Evolutionary conservation across 768 basidiomycete species (phyloP).

Genomic region (Asterophora lycoperdoides): DNA sequence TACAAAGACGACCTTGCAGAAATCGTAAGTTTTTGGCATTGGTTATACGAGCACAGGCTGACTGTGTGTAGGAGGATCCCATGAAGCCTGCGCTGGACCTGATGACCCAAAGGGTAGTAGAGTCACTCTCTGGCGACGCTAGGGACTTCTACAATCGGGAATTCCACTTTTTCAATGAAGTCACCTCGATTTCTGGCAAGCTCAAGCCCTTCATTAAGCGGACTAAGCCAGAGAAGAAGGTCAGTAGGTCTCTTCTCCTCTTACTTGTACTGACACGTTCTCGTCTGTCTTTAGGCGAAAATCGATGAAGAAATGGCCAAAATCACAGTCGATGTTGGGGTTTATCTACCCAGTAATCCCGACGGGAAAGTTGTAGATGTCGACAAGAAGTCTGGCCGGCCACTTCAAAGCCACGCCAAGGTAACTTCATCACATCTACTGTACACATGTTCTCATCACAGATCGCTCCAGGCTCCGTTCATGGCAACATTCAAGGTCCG

Average conservation of each 20-base stretch:
- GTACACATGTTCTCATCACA: background rate
- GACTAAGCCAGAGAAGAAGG: constrained; percentile 96
- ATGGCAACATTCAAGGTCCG: constrained; percentile 99
- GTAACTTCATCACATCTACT: constrained; percentile 31
- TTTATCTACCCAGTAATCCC: constrained; percentile 96
- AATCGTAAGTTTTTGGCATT: constrained; percentile 44
- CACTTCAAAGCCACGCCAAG: constrained; percentile 97
- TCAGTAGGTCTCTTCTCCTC: constrained; percentile 15
- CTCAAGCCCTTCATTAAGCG: constrained; percentile 95
- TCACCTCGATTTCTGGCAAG: constrained; percentile 97
- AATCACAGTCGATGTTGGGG: constrained; percentile 88
- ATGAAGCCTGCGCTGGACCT: constrained; percentile 94
- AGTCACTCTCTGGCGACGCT: constrained; percentile 84
- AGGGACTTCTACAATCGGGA: constrained; percentile 90
- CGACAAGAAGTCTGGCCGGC: constrained; percentile 93
- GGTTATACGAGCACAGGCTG: background rate
- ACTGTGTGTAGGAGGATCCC: constrained; percentile 68
- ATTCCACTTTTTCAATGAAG: constrained; percentile 92
- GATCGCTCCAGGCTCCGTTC: constrained; percentile 79
- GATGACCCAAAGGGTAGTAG: constrained; percentile 78
- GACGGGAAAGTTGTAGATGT: constrained; percentile 97
- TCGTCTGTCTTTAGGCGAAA: constrained; percentile 62
- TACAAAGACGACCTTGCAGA: constrained; percentile 89
- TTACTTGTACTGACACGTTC: constrained; percentile 2
- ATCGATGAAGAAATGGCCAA: constrained; percentile 99